phyloP scores from a whole-genome alignment of 2,329 filamentous ascomycete species.

The Chrysoporthe austroafricana region DNA sequence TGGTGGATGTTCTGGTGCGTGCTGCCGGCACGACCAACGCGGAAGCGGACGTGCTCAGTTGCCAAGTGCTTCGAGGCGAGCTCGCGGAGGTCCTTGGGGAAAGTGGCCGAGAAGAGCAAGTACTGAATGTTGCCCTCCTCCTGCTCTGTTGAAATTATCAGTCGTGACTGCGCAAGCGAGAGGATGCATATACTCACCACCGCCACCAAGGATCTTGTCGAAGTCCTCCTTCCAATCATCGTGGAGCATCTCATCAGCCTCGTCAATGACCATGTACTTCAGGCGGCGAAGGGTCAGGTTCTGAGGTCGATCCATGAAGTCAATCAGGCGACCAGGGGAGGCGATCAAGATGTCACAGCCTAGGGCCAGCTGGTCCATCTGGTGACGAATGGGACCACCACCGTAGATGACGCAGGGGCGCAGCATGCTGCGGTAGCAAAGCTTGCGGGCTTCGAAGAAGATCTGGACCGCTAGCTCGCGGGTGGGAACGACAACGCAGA shows the following conservation, averaged over 20 bases:
- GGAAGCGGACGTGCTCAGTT: constrained; percentile 75
- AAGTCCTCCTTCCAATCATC: constrained; percentile 79
- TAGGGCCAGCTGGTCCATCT: constrained; percentile 73
- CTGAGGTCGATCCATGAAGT: constrained; percentile 76
- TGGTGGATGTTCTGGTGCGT: constrained; percentile 84
- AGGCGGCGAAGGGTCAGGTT: constrained; percentile 75
- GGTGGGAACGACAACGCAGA: constrained; percentile 83
- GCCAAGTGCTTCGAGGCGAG: constrained; percentile 78
- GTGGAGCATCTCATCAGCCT: constrained; percentile 91
- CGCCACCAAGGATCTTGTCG: constrained; percentile 75
- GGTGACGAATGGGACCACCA: constrained; percentile 71
- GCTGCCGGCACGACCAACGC: constrained; percentile 84
- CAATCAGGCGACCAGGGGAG: constrained; percentile 82
- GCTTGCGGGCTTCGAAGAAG: constrained; percentile 88
- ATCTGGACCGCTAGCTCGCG: constrained; percentile 93
- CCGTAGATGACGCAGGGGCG: constrained; percentile 90
- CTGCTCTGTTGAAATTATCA: constrained; percentile 59
- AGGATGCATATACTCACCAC: constrained; percentile 63
- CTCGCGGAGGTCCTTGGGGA: constrained; percentile 77
- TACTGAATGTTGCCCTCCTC: constrained; percentile 71
- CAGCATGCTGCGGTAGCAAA: constrained; percentile 94
- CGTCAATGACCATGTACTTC: constrained; percentile 83
- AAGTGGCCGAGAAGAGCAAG: constrained; percentile 94
- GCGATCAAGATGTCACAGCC: constrained; percentile 91
- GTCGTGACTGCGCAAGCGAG: constrained; percentile 12